phyloP scores from a whole-genome alignment of 306 rosid species.

The Mucuna pruriens region DNA sequence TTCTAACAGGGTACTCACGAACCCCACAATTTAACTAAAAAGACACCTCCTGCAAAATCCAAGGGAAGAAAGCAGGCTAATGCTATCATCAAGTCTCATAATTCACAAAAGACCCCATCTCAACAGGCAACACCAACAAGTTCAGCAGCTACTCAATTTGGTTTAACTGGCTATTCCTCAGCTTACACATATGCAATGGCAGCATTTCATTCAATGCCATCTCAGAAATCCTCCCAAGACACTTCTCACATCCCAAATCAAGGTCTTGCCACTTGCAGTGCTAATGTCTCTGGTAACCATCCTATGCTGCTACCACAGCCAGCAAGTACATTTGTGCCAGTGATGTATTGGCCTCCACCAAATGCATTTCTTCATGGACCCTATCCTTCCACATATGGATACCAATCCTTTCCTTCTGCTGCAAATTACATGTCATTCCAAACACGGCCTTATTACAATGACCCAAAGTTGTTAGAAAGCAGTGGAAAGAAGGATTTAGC shows the following conservation, averaged over 20 bases:
- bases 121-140: slow-evolving; percentile 37
- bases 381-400: slow-evolving; percentile 60
- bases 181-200: slow-evolving; percentile 51
- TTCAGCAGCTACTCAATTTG: slow-evolving; percentile 54
- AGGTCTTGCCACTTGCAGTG: slow-evolving; percentile 36
- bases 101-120: slow-evolving; percentile 30
- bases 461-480: slow-evolving; percentile 46
- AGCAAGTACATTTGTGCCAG: slow-evolving; percentile 64
- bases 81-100: slow-evolving; percentile 42
- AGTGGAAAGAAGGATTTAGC: slow-evolving; percentile 45
- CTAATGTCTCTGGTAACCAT: slow-evolving; percentile 46
- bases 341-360: slow-evolving; percentile 84
- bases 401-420: slow-evolving; percentile 57
- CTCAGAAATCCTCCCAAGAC: slow-evolving; percentile 52
- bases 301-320: slow-evolving; percentile 55
- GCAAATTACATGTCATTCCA: slow-evolving; percentile 59
- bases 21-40: slow-evolving; percentile 46
- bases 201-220: slow-evolving; percentile 54
- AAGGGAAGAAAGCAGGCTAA: slow-evolving; percentile 55
- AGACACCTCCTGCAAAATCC: slow-evolving; percentile 48
- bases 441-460: slow-evolving; percentile 57
- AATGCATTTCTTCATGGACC: slow-evolving; percentile 59
- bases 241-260: slow-evolving; percentile 41
- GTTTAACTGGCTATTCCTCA: slow-evolving; percentile 54
- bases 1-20: slow-evolving; percentile 54